Evolutionary conservation across 2,329 filamentous ascomycete species (phyloP).

Genomic region (Paecilomyces fulvus): DNA sequence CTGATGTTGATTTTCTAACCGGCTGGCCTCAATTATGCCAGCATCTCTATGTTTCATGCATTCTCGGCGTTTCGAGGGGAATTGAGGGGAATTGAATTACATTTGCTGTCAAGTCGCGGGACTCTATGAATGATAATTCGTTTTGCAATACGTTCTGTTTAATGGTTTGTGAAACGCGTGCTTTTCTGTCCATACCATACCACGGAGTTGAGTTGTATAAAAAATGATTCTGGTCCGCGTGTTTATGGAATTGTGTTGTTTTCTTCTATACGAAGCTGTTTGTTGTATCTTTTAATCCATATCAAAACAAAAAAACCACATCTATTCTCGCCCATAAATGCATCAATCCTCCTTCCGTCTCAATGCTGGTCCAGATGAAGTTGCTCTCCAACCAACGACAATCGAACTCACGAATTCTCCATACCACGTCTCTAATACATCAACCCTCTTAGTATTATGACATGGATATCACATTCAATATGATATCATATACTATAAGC

Average conservation of each 20-base stretch:
- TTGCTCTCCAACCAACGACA: no score
- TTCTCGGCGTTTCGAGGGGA: not conserved
- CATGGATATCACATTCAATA: no score
- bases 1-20: not conserved
- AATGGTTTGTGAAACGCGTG: not conserved
- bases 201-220: not conserved
- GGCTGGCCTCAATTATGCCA: not conserved
- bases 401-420: no score
- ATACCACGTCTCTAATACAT: no score
- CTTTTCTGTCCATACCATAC: not conserved
- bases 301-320: no score
- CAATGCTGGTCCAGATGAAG: no score
- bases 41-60: constrained; percentile 2
- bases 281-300: no score
- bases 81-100: not conserved
- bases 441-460: no score
- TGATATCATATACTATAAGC: no score
- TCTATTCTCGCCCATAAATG: no score
- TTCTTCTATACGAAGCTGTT: not conserved
- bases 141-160: not conserved
- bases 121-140: not conserved
- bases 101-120: not conserved
- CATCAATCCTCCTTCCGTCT: no score
- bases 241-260: not conserved
- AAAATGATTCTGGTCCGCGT: not conserved